Conservation (phyloP, 345 rosid species). For the Sonneratia alba region DNA sequence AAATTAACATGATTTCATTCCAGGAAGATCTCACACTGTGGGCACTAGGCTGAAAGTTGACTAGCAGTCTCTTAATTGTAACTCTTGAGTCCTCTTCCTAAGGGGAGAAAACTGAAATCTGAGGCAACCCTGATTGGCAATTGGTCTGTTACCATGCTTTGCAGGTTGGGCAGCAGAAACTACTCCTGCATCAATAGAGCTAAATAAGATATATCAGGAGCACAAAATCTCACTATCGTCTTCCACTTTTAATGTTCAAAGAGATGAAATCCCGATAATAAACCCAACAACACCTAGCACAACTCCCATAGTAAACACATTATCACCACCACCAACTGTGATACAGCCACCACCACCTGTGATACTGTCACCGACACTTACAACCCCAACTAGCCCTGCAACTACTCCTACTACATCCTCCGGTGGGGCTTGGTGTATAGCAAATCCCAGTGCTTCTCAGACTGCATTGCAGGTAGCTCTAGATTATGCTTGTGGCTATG, state of each 20-base stretch:
- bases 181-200: slow-evolving; percentile 5
- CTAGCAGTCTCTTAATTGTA: neutral
- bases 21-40: neutral
- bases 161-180: slow-evolving; percentile 41
- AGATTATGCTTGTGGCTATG: slow-evolving; percentile 93
- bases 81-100: neutral
- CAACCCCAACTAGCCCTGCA: slow-evolving; percentile 15
- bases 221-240: slow-evolving; percentile 20
- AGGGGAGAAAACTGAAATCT: neutral
- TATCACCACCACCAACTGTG: slow-evolving; percentile 20
- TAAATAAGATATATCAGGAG: slow-evolving; percentile 15
- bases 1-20: neutral
- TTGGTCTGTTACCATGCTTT: slow-evolving; percentile 12
- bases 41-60: neutral
- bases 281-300: slow-evolving; percentile 62
- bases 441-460: slow-evolving; percentile 57
- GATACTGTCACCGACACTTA: slow-evolving; percentile 25
- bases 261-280: slow-evolving; percentile 49
- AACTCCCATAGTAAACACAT: slow-evolving; percentile 25
- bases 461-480: slow-evolving; percentile 90
- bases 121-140: neutral
- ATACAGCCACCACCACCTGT: slow-evolving; percentile 28
- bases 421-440: slow-evolving; percentile 71
- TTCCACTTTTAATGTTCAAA: slow-evolving; percentile 12
- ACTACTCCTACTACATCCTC: slow-evolving; percentile 26